phyloP scores from a whole-genome alignment of 495 filamentous ascomycete genomes.

The Terfezia claveryi region DNA sequence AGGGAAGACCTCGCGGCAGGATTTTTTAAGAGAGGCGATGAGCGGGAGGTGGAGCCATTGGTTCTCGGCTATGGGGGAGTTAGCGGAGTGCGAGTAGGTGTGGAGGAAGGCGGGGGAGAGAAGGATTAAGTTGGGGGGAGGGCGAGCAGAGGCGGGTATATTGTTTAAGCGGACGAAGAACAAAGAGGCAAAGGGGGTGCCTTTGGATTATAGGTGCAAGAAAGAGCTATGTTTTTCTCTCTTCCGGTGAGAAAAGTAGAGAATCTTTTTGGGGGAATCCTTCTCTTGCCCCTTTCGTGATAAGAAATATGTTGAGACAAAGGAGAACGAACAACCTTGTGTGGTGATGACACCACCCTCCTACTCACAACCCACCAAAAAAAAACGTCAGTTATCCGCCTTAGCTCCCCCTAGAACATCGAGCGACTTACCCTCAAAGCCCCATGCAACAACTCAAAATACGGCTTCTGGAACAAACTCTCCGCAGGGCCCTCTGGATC shows the following conservation, averaged over 20 bases:
- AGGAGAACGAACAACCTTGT: constrained; percentile 96
- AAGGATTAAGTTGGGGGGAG: no score
- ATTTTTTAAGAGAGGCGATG: constrained; percentile 78
- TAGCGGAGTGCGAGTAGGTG: neutral
- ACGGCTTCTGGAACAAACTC: constrained; percentile 91
- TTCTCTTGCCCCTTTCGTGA: neutral
- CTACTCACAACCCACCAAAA: constrained; percentile 11
- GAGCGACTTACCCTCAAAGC: constrained; percentile 34
- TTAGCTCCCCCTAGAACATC: neutral
- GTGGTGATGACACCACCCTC: constrained; percentile 98
- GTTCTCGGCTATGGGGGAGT: constrained; percentile 56
- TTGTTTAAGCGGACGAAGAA: no score
- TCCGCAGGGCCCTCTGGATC: constrained; percentile 95
- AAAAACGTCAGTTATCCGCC: no score
- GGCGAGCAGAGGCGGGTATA: no score
- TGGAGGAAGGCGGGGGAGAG: no score
- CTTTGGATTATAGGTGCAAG: no score
- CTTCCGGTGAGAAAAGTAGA: no score
- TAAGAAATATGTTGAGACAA: constrained; percentile 19
- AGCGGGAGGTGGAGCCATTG: constrained; percentile 92
- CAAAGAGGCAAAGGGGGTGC: no score
- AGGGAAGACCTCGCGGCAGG: constrained; percentile 93
- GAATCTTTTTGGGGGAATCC: neutral
- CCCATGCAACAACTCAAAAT: constrained; percentile 77
- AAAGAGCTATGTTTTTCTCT: no score